Percentiles rank a stretch among this genome's conserved stretches.
Conservation (phyloP, 2,329 filamentous ascomycete species). For the Fusarium sp. region DNA sequence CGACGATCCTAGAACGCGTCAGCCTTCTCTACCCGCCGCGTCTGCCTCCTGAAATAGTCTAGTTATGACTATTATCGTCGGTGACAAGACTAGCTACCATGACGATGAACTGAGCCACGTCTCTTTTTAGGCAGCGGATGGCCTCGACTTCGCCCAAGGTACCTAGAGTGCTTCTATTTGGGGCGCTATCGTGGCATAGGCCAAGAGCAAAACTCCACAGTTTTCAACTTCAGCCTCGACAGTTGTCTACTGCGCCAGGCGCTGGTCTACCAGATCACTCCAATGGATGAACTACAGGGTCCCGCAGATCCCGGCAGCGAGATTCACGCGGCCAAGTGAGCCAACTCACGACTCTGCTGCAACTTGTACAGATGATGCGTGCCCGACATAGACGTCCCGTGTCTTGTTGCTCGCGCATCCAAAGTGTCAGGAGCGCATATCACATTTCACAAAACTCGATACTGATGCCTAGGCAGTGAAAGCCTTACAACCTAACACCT, state of each 20-base stretch:
- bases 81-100: constrained; percentile 25
- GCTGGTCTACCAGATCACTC: neutral
- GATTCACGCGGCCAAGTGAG: constrained; percentile 16
- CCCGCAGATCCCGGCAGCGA: constrained; percentile 7
- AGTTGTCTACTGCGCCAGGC: constrained; percentile 15
- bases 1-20: constrained; percentile 25
- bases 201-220: constrained; percentile 25
- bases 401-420: constrained; percentile 1
- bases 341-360: constrained; percentile 33
- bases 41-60: constrained; percentile 23
- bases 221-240: constrained; percentile 24
- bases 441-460: constrained; percentile 2
- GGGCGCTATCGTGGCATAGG: constrained; percentile 28
- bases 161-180: constrained; percentile 38
- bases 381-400: constrained; percentile 1
- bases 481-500: constrained; percentile 10
- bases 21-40: constrained; percentile 31
- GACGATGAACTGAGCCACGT: constrained; percentile 34
- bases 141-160: constrained; percentile 26
- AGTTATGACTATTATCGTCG: constrained; percentile 27
- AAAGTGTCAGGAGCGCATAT: neutral
- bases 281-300: constrained; percentile 8
- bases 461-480: neutral
- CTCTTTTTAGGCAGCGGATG: constrained; percentile 16
- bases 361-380: neutral